Percentiles rank a stretch among this genome's conserved stretches.
phyloP scores from a whole-genome alignment of 352 stramenopile species.

The Phytophthora meadii region DNA sequence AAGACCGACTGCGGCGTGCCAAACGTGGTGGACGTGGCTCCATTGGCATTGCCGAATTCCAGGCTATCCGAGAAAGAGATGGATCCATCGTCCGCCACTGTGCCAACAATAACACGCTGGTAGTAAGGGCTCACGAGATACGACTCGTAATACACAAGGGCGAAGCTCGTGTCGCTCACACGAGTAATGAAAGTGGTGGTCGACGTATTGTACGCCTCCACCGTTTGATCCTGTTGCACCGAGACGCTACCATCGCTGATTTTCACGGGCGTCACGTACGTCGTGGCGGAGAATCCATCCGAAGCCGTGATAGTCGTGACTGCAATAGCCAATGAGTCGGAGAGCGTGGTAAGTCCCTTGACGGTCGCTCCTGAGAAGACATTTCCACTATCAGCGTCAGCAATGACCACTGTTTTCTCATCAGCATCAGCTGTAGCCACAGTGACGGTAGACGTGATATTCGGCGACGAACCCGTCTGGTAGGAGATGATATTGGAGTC shows the following conservation, averaged over 20 bases:
- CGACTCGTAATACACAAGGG: slow-evolving; percentile 72
- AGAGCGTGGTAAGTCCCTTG: slow-evolving; percentile 72
- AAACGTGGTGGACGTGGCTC: slow-evolving; percentile 50
- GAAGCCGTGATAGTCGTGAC: slow-evolving; percentile 56
- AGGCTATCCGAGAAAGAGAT: slow-evolving; percentile 66
- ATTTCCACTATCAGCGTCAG: slow-evolving; percentile 49
- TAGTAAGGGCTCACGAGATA: slow-evolving; percentile 60
- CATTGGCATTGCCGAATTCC: slow-evolving; percentile 64
- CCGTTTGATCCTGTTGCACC: slow-evolving; percentile 51
- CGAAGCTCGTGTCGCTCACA: slow-evolving; percentile 71
- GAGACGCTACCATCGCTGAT: slow-evolving; percentile 53
- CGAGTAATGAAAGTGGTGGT: slow-evolving; percentile 72
- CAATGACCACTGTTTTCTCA: slow-evolving; percentile 61
- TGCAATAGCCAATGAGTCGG: slow-evolving; percentile 57
- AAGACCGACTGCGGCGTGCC: slow-evolving; percentile 69
- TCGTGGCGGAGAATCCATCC: slow-evolving; percentile 46
- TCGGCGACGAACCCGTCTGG: slow-evolving; percentile 50
- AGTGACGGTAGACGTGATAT: slow-evolving; percentile 59
- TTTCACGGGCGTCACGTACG: slow-evolving; percentile 54
- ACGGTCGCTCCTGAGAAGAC: slow-evolving; percentile 58
- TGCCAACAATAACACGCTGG: slow-evolving; percentile 67
- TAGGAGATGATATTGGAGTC: slow-evolving; percentile 70
- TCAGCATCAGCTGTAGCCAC: slow-evolving; percentile 46
- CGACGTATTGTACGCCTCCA: slow-evolving; percentile 64
- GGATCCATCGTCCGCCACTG: slow-evolving; percentile 49